A percentile compares a stretch with the other conserved stretches of the same genome.
phyloP scores from a whole-genome alignment of 2,329 filamentous ascomycete genomes.

The Helotiales sp. region DNA sequence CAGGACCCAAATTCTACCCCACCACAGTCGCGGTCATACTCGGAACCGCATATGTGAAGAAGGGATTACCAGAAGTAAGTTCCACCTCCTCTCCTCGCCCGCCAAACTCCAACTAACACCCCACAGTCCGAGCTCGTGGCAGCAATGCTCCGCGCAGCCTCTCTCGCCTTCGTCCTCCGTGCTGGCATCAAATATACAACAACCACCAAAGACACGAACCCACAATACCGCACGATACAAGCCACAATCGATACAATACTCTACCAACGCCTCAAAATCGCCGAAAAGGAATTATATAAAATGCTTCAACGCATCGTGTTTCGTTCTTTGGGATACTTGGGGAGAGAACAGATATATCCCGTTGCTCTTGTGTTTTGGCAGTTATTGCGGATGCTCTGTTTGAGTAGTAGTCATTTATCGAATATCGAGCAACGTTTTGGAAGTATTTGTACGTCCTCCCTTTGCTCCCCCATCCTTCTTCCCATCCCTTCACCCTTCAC shows the following conservation, averaged over 20 bases:
- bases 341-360: conserved; percentile 26
- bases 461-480: neutral
- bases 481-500: too few species aligned
- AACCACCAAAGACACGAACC: neutral
- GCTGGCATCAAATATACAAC: conserved; percentile 22
- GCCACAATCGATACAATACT: conserved; percentile 31
- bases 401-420: conserved; percentile 22
- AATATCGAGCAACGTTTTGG: conserved; percentile 22
- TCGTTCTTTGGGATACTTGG: conserved; percentile 25
- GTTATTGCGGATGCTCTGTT: conserved; percentile 23
- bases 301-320: conserved; percentile 30
- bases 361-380: conserved; percentile 31
- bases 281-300: conserved; percentile 23
- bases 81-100: too few species aligned
- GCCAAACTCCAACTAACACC: neutral
- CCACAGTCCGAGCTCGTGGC: conserved; percentile 22
- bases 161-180: conserved; percentile 26
- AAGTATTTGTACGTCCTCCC: conserved; percentile 6
- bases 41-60: conserved; percentile 27
- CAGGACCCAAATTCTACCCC: conserved; percentile 22
- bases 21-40: conserved; percentile 28
- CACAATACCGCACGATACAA: conserved; percentile 22
- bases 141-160: conserved; percentile 25
- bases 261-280: conserved; percentile 25
- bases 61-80: conserved; percentile 25